Conservation (phyloP, 1,284 basidiomycete species). For the Rhodotorula sp. region DNA sequence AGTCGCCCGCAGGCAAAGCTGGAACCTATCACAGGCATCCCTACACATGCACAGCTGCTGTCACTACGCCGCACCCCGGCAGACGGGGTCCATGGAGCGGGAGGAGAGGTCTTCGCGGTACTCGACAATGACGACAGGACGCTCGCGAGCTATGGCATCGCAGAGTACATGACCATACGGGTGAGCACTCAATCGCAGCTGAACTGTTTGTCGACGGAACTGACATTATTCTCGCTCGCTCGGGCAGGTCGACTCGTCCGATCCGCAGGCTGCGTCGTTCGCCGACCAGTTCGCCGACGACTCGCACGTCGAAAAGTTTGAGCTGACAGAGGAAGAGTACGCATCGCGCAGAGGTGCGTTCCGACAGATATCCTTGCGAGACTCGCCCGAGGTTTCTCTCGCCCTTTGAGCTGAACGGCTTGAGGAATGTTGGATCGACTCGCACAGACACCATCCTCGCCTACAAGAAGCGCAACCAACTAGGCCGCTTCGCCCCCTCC, state of each 20-base stretch:
- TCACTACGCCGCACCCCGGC: constrained; percentile 57
- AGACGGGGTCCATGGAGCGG: constrained; percentile 32
- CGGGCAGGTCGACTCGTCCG: constrained; percentile 34
- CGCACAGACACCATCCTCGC: constrained; percentile 77
- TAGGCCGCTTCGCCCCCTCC: constrained; percentile 75
- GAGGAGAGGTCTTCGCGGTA: constrained; percentile 53
- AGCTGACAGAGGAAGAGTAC: constrained; percentile 79
- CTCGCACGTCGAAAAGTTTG: constrained; percentile 87
- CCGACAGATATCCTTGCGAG: not conserved
- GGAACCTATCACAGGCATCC: constrained; percentile 86
- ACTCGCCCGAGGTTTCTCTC: not conserved
- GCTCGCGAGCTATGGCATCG: constrained; percentile 69
- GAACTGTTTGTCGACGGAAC: not conserved
- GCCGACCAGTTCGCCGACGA: constrained; percentile 80
- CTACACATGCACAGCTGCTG: constrained; percentile 66
- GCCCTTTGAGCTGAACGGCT: not conserved
- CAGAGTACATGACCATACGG: constrained; percentile 47
- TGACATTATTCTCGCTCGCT: not conserved
- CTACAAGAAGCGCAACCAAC: constrained; percentile 82
- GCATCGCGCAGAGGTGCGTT: constrained; percentile 67
- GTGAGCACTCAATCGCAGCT: constrained; percentile 11
- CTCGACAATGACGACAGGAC: constrained; percentile 66
- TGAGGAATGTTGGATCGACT: not conserved
- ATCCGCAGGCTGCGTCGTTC: constrained; percentile 53
- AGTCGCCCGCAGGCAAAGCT: constrained; percentile 64